These are phyloP conservation scores for Fusarium pseudoanthophilum DNA, from an alignment of 2,329 filamentous ascomycete genomes.

Conservation along the genomic window DNA sequence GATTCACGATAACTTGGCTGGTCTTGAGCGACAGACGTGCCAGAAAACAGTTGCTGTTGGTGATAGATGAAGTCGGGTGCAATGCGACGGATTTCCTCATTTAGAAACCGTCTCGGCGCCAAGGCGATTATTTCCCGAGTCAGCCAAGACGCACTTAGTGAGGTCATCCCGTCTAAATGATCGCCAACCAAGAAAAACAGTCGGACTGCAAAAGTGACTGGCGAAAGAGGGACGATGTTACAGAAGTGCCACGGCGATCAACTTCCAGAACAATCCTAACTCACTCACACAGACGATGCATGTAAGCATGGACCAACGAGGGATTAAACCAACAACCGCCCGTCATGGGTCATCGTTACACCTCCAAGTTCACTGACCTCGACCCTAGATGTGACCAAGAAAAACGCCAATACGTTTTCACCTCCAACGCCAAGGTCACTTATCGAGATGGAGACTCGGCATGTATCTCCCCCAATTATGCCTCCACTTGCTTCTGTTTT, in stretches of 20 bases:
- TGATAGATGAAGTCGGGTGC: not conserved
- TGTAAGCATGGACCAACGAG: conserved; percentile 29
- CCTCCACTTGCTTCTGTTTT: not conserved
- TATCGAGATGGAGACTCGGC: conserved; percentile 6
- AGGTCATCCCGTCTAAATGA: conserved; percentile 25
- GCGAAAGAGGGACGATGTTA: not conserved
- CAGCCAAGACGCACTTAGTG: conserved; percentile 12
- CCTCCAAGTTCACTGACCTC: not conserved
- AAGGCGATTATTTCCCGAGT: conserved; percentile 28
- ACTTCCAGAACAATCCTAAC: not conserved
- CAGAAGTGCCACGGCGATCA: conserved; percentile 35
- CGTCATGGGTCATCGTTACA: not conserved
- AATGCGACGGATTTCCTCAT: not conserved
- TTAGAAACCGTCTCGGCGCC: not conserved
- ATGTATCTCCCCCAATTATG: conserved; percentile 1
- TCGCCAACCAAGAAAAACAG: conserved; percentile 1
- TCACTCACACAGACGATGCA: not conserved
- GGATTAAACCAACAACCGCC: conserved; percentile 11
- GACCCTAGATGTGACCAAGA: not conserved
- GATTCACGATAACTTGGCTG: not conserved
- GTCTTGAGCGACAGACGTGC: not conserved
- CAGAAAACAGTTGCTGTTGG: fast-evolving
- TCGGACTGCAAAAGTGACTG: not conserved
- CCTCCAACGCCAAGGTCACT: conserved; percentile 9
- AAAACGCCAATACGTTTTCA: not conserved